phyloP scores from a whole-genome alignment of 148 eudicot genomes.

The Persicaria tinctoria region DNA sequence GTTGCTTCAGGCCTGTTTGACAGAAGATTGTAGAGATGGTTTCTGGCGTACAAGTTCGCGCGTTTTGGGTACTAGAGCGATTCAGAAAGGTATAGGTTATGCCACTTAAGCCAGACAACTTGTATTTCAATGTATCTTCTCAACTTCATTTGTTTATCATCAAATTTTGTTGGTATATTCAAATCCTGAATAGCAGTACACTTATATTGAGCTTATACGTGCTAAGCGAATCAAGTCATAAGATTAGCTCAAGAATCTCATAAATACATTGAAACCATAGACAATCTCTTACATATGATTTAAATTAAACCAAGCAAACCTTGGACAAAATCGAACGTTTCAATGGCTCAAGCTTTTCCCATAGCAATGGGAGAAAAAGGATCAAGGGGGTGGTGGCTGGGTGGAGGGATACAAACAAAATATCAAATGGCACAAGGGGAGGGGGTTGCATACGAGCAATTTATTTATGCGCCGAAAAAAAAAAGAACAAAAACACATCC shows the following conservation, averaged over 20 bases:
- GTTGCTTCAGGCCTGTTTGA: not conserved
- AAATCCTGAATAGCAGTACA: not conserved
- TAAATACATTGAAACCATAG: not conserved
- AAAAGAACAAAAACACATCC: not conserved
- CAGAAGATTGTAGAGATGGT: too few relatives aligned
- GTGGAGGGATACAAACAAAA: not conserved
- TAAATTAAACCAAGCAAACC: not conserved
- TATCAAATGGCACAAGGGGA: not conserved
- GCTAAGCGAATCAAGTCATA: not conserved
- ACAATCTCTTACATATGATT: not conserved
- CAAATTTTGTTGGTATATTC: not conserved
- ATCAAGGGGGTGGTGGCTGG: not conserved
- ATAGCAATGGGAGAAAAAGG: not conserved
- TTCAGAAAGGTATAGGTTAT: too few relatives aligned
- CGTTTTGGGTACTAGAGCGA: too few relatives aligned
- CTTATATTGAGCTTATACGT: too few relatives aligned
- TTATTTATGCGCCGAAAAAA: not conserved
- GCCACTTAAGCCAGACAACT: not conserved
- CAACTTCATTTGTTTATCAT: not conserved
- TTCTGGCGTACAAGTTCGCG: too few relatives aligned
- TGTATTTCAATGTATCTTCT: not conserved
- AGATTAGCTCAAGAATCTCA: too few relatives aligned
- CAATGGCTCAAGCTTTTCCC: not conserved
- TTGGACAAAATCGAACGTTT: not conserved
- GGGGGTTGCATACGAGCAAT: not conserved